Evolutionary conservation across 495 filamentous ascomycete genomes (phyloP).

Genomic region (Penicillium pancosmium): DNA sequence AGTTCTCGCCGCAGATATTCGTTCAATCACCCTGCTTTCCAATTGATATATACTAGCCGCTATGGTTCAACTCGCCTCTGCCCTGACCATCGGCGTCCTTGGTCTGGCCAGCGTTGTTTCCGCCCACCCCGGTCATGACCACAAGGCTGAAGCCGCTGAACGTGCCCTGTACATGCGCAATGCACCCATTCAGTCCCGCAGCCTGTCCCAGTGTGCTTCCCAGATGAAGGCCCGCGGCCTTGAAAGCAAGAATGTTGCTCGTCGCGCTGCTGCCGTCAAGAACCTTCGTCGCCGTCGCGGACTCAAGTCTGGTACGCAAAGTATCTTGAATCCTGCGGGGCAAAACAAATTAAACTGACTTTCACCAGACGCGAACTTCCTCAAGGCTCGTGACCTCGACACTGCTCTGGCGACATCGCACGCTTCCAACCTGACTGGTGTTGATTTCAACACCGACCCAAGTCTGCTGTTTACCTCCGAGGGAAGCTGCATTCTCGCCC

Average conservation of each 20-base stretch:
- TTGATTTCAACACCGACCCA: conserved; percentile 52
- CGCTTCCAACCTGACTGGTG: conserved; percentile 46
- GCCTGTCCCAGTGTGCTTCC: conserved; percentile 50
- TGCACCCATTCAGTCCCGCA: conserved; percentile 35
- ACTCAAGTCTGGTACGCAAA: conserved; percentile 16
- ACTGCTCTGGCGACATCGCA: conserved; percentile 43
- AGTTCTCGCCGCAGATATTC: not conserved
- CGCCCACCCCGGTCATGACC: conserved; percentile 54
- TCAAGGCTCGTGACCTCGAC: conserved; percentile 46
- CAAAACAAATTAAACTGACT: not conserved
- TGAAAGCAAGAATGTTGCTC: conserved; percentile 45
- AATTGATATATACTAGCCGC: conserved; percentile 2
- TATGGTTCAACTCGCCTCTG: conserved; percentile 26
- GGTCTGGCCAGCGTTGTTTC: conserved; percentile 23
- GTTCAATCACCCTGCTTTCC: not conserved
- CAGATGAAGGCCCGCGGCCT: conserved; percentile 53
- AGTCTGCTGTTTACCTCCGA: conserved; percentile 54
- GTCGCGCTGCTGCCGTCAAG: conserved; percentile 41
- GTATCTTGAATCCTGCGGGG: not conserved
- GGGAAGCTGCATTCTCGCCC: conserved; percentile 58
- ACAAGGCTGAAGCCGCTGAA: conserved; percentile 47
- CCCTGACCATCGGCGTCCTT: conserved; percentile 20
- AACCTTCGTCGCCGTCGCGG: conserved; percentile 34
- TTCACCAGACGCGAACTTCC: conserved; percentile 24
- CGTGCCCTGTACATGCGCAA: conserved; percentile 45